Base-by-base conservation (phyloP, 192 early-diverging fungal genomes). In the Coemansia sp. region DNA sequence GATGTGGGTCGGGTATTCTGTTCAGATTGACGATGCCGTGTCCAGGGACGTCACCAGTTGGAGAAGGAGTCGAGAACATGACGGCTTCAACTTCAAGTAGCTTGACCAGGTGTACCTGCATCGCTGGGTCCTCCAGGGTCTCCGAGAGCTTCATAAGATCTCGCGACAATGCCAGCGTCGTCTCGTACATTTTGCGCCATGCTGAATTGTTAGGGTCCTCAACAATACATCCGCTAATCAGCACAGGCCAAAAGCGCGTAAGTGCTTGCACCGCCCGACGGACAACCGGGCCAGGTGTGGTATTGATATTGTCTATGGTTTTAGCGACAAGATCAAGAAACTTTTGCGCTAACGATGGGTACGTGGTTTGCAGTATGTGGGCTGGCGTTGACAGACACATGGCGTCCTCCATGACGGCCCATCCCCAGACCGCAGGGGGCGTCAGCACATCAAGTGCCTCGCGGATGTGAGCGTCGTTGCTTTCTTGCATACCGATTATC, bases 381-480 rank as follows among this genome's bases (percentile, higher is more conserved):
- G 34, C 13, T 6, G 75, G 69, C 14, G 69, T 65, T 17, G 46
- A 39, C 9, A 39, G 42, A 34, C 75, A 78, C 13, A 67, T 66
- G 2, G 75, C 55, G 48, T 71, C 61, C 52, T 78, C 75, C 60
- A 78, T 71, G 9, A 59, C 59, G n/a, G 62, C 62, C 75, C 75
- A 78, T n/a, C 75, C 75, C 75, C 75, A 78, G 11, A 52, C 57
- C 2, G 67, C 75, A 9, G 67, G 75, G 6, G 75, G 64, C 37
- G 69, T 71, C 23, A 78, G 62, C 55, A 78, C 61, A 25, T 58
- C 44, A 38, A 77, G 53, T 21, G 55, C 64, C 18, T 78, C 75
- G 65, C 65, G 59, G 9, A 55, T 54, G 3, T 61, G 53, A 30
- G 23, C 37, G 14, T 44, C 51, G 0, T 42, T 38, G 7, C 47